phyloP scores from a whole-genome alignment of 2,329 filamentous ascomycete genomes.

The Colletotrichum cuscutae region DNA sequence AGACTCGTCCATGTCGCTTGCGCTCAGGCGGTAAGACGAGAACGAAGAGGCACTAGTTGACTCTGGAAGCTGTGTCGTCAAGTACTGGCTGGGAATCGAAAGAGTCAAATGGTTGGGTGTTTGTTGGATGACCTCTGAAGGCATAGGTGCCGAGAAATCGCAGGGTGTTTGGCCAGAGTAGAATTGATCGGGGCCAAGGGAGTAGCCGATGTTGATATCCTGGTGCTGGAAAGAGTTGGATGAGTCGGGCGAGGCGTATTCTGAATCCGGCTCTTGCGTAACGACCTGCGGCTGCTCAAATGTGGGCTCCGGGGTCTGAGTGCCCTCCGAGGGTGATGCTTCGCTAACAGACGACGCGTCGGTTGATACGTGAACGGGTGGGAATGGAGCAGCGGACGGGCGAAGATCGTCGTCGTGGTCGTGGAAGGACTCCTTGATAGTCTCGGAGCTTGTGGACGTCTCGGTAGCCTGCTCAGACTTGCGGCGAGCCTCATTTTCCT shows the following conservation, averaged over 20 bases:
- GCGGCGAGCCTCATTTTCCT: constrained; percentile 56
- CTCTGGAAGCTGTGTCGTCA: constrained; percentile 17
- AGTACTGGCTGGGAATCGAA: constrained; percentile 31
- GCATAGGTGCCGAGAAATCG: constrained; percentile 28
- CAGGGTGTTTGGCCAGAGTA: constrained; percentile 30
- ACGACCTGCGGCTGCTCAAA: background rate
- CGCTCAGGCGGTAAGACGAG: constrained; percentile 26
- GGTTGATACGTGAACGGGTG: constrained; percentile 13
- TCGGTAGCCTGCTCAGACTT: constrained; percentile 48
- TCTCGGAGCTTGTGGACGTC: constrained; percentile 45
- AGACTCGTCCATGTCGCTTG: constrained; percentile 16
- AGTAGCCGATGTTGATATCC: constrained; percentile 23
- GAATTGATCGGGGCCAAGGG: constrained; percentile 18
- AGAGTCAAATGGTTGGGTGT: constrained; percentile 25
- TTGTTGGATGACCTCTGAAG: constrained; percentile 15
- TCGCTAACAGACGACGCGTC: background rate
- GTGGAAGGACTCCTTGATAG: constrained; percentile 45
- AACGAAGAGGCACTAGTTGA: constrained; percentile 27
- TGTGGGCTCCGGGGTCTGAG: background rate
- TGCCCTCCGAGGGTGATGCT: constrained; percentile 12
- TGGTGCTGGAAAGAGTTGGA: constrained; percentile 17
- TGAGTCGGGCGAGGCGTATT: constrained; percentile 31
- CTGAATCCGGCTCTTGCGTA: constrained; percentile 20
- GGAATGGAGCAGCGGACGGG: constrained; percentile 49
- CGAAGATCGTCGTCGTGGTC: constrained; percentile 49